Percentiles rank a stretch among this genome's conserved stretches.
phyloP scores from a whole-genome alignment of 2,329 filamentous ascomycete genomes.

The Colletotrichum nymphaeae region DNA sequence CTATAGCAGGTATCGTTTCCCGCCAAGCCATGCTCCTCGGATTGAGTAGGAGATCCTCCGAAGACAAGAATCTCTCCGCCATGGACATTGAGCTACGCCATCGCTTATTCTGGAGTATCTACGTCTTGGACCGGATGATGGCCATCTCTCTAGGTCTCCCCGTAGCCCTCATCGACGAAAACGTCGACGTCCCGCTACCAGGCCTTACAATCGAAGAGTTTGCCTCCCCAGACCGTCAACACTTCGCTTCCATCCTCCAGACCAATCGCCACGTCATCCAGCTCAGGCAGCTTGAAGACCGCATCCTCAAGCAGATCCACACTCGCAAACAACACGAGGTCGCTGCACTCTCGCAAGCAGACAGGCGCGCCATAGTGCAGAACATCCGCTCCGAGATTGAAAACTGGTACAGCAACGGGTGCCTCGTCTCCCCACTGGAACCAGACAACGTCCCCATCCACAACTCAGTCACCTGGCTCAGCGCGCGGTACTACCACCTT shows the following conservation, averaged over 20 bases:
- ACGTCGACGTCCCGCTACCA: slow-evolving; percentile 54
- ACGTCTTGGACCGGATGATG: slow-evolving; percentile 58
- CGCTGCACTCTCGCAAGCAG: slow-evolving; percentile 44
- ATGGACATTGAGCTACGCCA: slow-evolving; percentile 48
- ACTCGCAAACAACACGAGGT: slow-evolving; percentile 44
- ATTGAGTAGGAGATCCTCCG: slow-evolving; percentile 45
- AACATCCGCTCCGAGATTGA: slow-evolving; percentile 55
- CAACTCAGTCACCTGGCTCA: slow-evolving; percentile 56
- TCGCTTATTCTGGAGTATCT: slow-evolving; percentile 58
- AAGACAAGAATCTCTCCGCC: slow-evolving; percentile 41
- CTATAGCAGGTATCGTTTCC: slow-evolving; percentile 53
- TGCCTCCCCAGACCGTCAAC: slow-evolving; percentile 49
- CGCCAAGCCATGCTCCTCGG: slow-evolving; percentile 53
- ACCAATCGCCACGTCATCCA: slow-evolving; percentile 58
- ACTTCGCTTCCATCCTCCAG: slow-evolving; percentile 54
- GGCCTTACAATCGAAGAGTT: slow-evolving; percentile 59
- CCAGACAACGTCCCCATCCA: slow-evolving; percentile 57
- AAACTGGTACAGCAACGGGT: slow-evolving; percentile 59
- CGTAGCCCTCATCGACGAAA: slow-evolving; percentile 51
- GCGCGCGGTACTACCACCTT: slow-evolving; percentile 56
- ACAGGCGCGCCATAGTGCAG: slow-evolving; percentile 46
- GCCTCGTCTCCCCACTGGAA: slow-evolving; percentile 54
- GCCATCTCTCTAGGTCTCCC: slow-evolving; percentile 53
- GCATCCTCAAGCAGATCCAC: slow-evolving; percentile 51
- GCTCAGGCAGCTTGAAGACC: slow-evolving; percentile 55